These are phyloP conservation scores for Phialophora chinensis DNA, from an alignment of 2,329 filamentous ascomycete genomes.

Conservation along the genomic window DNA sequence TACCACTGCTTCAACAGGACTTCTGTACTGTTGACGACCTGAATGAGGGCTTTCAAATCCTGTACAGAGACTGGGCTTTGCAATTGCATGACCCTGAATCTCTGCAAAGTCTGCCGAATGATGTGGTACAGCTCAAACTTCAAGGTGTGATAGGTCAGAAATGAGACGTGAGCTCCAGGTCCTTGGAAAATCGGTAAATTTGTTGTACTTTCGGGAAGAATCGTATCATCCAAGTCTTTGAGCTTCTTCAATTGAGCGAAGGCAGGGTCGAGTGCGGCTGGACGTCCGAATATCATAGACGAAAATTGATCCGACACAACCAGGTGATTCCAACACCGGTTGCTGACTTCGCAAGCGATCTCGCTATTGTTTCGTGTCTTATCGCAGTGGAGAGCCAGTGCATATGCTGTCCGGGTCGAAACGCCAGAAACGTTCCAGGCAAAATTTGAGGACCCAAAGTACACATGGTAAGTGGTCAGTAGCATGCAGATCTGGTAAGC, in stretches of 20 bases:
- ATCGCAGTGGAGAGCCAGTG: constrained; percentile 36
- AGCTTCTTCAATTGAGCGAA: constrained; percentile 25
- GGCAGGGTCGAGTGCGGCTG: constrained; percentile 21
- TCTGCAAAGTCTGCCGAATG: constrained; percentile 41
- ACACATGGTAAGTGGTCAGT: constrained; percentile 33
- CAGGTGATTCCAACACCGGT: constrained; percentile 44
- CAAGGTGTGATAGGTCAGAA: constrained; percentile 41
- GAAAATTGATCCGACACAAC: constrained; percentile 43
- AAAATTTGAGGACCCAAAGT: constrained; percentile 37
- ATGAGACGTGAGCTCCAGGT: neutral
- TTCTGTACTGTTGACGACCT: constrained; percentile 27
- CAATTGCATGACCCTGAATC: constrained; percentile 32
- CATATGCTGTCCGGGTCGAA: constrained; percentile 36
- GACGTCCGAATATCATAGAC: constrained; percentile 41
- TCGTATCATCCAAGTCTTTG: constrained; percentile 21
- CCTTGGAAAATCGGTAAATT: constrained; percentile 9
- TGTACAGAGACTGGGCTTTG: constrained; percentile 21
- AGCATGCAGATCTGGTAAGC: constrained; percentile 38
- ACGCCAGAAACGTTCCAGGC: constrained; percentile 39
- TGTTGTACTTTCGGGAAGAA: constrained; percentile 16
- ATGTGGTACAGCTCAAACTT: constrained; percentile 43
- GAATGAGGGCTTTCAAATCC: constrained; percentile 22
- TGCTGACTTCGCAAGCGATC: constrained; percentile 40
- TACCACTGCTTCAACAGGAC: constrained; percentile 24
- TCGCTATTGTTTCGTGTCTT: constrained; percentile 19